Conservation (phyloP, 2,329 filamentous ascomycete species). For the Pyrenophora seminiperda region DNA sequence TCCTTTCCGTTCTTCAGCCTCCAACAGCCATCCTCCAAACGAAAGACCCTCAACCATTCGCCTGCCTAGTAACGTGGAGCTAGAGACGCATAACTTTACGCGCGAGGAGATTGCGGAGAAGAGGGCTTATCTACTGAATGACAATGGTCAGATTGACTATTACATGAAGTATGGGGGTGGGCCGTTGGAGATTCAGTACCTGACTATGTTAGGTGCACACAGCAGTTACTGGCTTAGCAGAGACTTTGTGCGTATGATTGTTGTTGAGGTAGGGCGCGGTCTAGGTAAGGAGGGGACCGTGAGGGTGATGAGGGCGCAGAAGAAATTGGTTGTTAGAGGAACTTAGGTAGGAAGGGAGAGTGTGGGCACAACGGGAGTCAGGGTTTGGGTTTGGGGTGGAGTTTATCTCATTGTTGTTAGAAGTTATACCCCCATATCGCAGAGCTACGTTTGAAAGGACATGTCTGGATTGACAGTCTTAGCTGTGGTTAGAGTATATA, state of each 20-base stretch:
- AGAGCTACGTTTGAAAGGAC: too few relatives aligned
- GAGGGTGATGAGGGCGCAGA: slow-evolving; percentile 61
- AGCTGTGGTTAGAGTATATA: too few relatives aligned
- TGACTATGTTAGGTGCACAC: slow-evolving; percentile 96
- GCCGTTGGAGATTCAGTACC: slow-evolving; percentile 89
- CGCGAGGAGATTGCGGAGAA: slow-evolving; percentile 91
- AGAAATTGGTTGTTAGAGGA: slow-evolving; percentile 33
- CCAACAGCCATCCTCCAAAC: slow-evolving; percentile 24
- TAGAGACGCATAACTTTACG: slow-evolving; percentile 94
- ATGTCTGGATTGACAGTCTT: too few relatives aligned
- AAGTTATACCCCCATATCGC: background rate
- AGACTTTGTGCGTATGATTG: slow-evolving; percentile 90
- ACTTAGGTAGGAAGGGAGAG: background rate
- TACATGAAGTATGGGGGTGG: slow-evolving; percentile 83
- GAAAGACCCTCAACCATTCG: slow-evolving; percentile 42
- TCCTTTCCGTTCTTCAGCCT: slow-evolving; percentile 47
- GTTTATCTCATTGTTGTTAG: background rate
- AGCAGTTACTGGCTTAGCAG: slow-evolving; percentile 88
- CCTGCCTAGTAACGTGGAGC: slow-evolving; percentile 68
- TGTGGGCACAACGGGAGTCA: background rate
- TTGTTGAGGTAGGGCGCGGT: slow-evolving; percentile 80
- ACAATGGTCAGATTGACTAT: slow-evolving; percentile 95
- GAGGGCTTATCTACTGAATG: slow-evolving; percentile 84
- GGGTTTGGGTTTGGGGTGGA: background rate
- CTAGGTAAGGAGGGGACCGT: slow-evolving; percentile 68